Conservation (phyloP, 139 green algal genomes). For the Tetradesmus lagerheimii region DNA sequence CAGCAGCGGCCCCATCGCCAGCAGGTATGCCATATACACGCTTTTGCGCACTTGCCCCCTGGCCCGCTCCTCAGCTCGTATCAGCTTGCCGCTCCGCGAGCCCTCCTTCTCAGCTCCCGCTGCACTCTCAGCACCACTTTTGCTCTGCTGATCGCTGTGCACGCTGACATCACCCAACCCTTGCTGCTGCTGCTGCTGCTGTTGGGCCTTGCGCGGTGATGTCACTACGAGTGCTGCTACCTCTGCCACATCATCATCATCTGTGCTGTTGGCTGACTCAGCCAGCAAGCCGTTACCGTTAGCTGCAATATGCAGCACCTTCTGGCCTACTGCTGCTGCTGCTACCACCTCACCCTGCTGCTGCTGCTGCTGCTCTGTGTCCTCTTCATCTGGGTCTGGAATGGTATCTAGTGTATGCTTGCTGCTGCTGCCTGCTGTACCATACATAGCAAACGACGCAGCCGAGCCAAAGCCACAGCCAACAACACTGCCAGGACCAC, state of each 20-base stretch:
- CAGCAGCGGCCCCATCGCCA: conserved; percentile 72
- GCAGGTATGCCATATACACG: conserved; percentile 86
- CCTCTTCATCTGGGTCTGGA: not conserved
- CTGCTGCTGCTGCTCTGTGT: not conserved
- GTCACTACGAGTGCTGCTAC: not conserved
- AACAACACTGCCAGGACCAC: not conserved
- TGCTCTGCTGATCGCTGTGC: not conserved
- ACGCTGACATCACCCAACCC: not conserved
- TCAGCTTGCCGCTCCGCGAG: not conserved
- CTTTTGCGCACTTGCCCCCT: conserved; percentile 75
- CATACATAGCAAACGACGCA: not conserved
- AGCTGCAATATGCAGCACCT: not conserved
- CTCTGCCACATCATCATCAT: conserved; percentile 4
- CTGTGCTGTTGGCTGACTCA: not conserved
- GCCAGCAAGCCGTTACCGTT: not conserved
- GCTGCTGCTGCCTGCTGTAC: not conserved
- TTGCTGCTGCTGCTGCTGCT: conserved; percentile 24
- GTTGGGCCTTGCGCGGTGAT: not conserved
- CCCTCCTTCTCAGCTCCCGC: not conserved
- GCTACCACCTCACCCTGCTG: not conserved
- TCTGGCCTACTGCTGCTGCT: not conserved
- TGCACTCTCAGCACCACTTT: not conserved
- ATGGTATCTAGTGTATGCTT: not conserved
- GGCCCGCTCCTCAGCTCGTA: conserved; percentile 51
- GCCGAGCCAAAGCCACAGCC: not conserved